Base-by-base conservation (phyloP, 768 basidiomycete species). In the Xerocomus potaroensis region DNA sequence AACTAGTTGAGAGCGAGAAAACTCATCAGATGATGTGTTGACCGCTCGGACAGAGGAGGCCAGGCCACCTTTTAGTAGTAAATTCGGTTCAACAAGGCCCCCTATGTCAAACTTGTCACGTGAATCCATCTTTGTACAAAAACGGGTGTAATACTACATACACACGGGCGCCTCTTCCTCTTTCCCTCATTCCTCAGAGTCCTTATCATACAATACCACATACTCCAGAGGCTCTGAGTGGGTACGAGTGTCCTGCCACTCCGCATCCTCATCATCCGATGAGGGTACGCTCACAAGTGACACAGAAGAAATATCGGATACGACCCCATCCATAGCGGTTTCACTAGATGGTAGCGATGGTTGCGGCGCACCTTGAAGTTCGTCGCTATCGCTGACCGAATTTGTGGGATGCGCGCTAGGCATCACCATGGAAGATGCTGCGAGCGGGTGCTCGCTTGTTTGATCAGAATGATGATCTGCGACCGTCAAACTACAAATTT, bases 191-290 rank as follows among this genome's bases (percentile, higher is more conserved):
- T 78, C 79, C 27, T 80, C 79, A 0, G 78, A 78, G 41, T 70
- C 72, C 50, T 80, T 81, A 58, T 87, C 87, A 53, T 85, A 88
- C 48, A 88, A 63, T 46, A 89, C 71, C 12, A 87, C 84, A 57
- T 85, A 89, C 50, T 87, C 84, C 53, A 76, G 63, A 6, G 61
- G 61, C 49, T 61, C 69, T 4, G 70, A 63, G 19, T 69, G 68
- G 7, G 72, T 68, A 21, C 73, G 73, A 41, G 75, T 79, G 47
- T 81, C 84, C 47, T 78, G 77, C 76, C 79, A 85, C 10, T 78
- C 61, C n/a, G 64, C 72, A 23, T 69, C 75, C 24, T 80, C 78
- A 36, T 76, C 74, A 7, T 73, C 72, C 6, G 77, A 76, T n/a
- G 78, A 77, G 8, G 79, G 75, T 37, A 78, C 62, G 57, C 84